Conservation (phyloP, 2,329 filamentous ascomycete genomes). For the Corynespora cassiicola region DNA sequence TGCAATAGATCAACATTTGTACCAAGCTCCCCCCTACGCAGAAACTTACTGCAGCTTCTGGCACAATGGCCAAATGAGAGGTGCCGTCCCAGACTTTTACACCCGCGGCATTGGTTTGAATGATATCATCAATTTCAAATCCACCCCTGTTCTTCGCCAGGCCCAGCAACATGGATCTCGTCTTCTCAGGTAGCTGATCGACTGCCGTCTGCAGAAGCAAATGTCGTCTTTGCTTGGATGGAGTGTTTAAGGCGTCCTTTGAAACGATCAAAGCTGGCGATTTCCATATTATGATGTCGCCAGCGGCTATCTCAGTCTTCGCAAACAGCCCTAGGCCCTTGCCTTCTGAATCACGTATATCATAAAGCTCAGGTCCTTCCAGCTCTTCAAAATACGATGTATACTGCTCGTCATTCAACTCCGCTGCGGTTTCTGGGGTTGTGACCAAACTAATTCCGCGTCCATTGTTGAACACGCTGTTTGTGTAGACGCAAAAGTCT, state of each 20-base stretch:
- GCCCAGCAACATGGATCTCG: constrained; percentile 15
- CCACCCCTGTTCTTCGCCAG: constrained; percentile 24
- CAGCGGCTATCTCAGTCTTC: constrained; percentile 23
- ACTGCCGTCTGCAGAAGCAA: constrained; percentile 25
- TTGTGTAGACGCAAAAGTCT: constrained; percentile 36
- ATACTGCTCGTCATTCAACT: constrained; percentile 22
- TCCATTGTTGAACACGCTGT: constrained; percentile 26
- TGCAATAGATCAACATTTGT: too few species aligned
- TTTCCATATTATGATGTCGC: constrained; percentile 29
- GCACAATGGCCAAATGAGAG: constrained; percentile 28
- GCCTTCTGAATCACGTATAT: constrained; percentile 25
- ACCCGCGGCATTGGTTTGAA: constrained; percentile 30
- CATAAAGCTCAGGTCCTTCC: constrained; percentile 18
- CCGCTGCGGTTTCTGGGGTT: constrained; percentile 29
- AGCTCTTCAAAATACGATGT: constrained; percentile 17
- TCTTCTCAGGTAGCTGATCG: constrained; percentile 28
- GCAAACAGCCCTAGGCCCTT: constrained; percentile 36
- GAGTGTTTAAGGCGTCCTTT: constrained; percentile 16
- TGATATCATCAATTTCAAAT: constrained; percentile 25
- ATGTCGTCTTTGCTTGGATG: constrained; percentile 11
- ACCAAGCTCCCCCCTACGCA: too few species aligned
- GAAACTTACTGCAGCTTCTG: constrained; percentile 35
- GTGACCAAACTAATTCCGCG: constrained; percentile 39
- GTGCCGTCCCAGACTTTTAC: constrained; percentile 26
- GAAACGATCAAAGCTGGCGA: constrained; percentile 31